Evolutionary conservation across 768 basidiomycete genomes (phyloP), one percentile per base, ranked within the genome.

Genomic region (Lactifluus volemus): DNA sequence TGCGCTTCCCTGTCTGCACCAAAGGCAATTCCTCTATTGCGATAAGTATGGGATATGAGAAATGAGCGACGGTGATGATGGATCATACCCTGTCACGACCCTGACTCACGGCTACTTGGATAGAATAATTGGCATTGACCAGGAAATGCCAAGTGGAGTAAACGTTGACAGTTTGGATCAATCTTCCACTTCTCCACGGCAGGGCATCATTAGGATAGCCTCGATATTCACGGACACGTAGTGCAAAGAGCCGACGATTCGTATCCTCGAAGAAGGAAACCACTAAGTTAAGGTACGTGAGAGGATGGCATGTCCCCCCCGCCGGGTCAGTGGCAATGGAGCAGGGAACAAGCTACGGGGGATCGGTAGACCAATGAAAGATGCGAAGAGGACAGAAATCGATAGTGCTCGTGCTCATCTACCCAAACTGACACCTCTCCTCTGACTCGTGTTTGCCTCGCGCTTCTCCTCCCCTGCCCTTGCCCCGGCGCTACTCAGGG

Each of bases 371-470:
- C 7, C 10, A 21, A 21, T 44, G 19, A 32, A 25, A 29, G n/a
- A 50, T n/a, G 21, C 5, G 17, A 19, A 14, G 10, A 17, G 41
- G n/a, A 38, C 29, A 41, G 44, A 52, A 29, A 34, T 47, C 45
- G 45, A 47, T 47, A 25, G 45, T 25, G 21, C 45, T 34, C 32
- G 32, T 34, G 32, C 32, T 34, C 32, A 34, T 34, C 32, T 34
- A 34, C 32, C 32, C 32, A 6, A 9, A 34, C 32, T 34, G 32
- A 45, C 44, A 3, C 19, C 17, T 45, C 3, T 21, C n/a, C 12
- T 12, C 12, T 15, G 36, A 30, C 60, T 61, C 60, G 54, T 61
- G 45, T 15, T 57, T 11, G 9, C 60, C 49, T 51, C 55, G 60
- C 39, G 25, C 25, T 25, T 25, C 25, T 25, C 25, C 25, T 25